Base-by-base conservation (phyloP, 1,139 yeast species). In the Nematodospora anomalae region DNA sequence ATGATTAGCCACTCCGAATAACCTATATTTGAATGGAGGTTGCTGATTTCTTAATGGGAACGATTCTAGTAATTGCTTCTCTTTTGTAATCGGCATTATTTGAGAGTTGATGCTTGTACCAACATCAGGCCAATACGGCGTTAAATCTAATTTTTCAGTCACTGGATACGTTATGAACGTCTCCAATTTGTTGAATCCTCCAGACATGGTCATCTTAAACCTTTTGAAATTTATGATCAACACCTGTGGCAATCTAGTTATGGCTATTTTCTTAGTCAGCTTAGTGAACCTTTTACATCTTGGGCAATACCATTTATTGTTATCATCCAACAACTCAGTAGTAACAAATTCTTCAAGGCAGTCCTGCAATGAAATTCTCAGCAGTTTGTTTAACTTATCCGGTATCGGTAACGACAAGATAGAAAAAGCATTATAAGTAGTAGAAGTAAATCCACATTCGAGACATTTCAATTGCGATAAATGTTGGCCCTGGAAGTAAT, bases 221-320 rank as follows among this genome's bases (percentile, higher is more conserved):
- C 97, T 69, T 57, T 90, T 92, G 52, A 87, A 71, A 55, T 87
- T 92, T 35, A 87, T 71, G 16, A 87, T 80, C 32, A 87, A 64
- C 16, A 83, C 76, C 40, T 76, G 76, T 1, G 96, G 96, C 27
- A 86, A 62, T 39, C 94, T 70, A 1, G 94, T 79, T 12, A 84
- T 80, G 1, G 78, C 71, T 35, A 87, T 70, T 39, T 76, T 78
- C 55, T 86, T 86, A 4, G 86, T 72, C 47, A 89, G 81, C 38
- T 71, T 75, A 16, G 87, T 79, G 41, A 74, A 76, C 47, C 67
- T 67, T 48, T 82, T 80, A 61, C 98, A 92, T 15, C 67, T 62
- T 2, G 97, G 89, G 60, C 98, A 92, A 43, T 77, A 74, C 97
- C 97, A 90, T 43, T 88, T 81, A 55, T 90, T 88, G 40, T 85